Evolutionary conservation across 176 grass and related monocot genomes (phyloP).

Genomic region (Hordeum vulgare): DNA sequence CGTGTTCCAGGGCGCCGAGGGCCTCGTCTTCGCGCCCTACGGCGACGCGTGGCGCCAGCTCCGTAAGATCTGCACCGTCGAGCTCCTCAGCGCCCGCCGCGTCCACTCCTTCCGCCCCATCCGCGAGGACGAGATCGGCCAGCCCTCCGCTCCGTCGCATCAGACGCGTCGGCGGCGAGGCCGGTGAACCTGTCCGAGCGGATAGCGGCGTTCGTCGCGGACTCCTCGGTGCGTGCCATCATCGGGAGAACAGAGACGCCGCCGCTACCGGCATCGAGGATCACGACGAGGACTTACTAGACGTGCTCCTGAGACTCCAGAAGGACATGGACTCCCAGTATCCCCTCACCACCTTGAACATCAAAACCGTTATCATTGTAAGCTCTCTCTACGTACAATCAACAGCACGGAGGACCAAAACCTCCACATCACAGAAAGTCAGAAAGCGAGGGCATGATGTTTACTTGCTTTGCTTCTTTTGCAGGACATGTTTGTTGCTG

Average conservation of each 20-base stretch:
- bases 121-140: conserved; percentile 33
- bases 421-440: not conserved
- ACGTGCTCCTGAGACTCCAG: conserved; percentile 27
- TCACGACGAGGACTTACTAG: conserved; percentile 21
- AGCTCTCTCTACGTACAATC: not conserved
- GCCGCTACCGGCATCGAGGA: not conserved
- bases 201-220: not conserved
- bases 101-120: conserved; percentile 34
- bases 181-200: not conserved
- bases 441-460: no score
- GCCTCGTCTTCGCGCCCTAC: conserved; percentile 50
- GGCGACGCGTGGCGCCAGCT: conserved; percentile 53
- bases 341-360: conserved; percentile 14
- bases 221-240: conserved; percentile 25
- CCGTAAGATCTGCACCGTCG: conserved; percentile 34
- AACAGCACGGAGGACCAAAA: not conserved
- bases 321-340: not conserved
- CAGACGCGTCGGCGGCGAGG: not conserved
- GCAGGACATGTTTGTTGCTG: conserved; percentile 29
- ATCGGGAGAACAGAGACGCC: not conserved
- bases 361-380: conserved; percentile 26
- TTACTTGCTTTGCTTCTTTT: not conserved
- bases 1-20: conserved; percentile 27
- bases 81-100: conserved; percentile 37
- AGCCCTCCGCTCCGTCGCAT: not conserved